These are phyloP conservation scores for Bruguiera sexangula DNA, from an alignment of 345 rosid species.

Conservation along the genomic window DNA sequence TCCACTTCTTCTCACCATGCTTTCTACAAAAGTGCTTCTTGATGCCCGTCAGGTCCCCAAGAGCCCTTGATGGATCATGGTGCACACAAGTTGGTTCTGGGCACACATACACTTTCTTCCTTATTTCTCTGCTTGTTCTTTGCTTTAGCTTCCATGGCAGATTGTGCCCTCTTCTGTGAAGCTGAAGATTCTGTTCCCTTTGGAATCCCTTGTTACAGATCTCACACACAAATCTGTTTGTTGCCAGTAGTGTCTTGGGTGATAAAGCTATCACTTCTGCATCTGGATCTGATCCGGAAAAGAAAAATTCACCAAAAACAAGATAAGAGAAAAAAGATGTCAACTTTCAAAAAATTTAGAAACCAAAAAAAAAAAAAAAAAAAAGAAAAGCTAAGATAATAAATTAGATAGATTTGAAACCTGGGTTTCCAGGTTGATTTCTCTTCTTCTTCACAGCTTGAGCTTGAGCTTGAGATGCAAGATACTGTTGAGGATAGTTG, in stretches of 20 bases:
- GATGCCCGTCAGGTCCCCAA: conserved; percentile 75
- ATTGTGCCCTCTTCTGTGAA: conserved; percentile 82
- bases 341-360: background rate
- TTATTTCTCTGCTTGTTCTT: conserved; percentile 60
- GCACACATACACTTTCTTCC: conserved; percentile 70
- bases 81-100: conserved; percentile 69
- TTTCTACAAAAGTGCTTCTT: conserved; percentile 74
- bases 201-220: conserved; percentile 89
- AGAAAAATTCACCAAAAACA: background rate
- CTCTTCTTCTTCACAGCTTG: conserved; percentile 55
- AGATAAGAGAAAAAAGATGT: background rate
- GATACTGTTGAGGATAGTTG: conserved; percentile 37
- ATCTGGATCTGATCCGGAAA: conserved; percentile 55
- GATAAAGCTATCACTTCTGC: conserved; percentile 84
- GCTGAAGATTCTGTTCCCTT: conserved; percentile 85
- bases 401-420: conserved; percentile 23
- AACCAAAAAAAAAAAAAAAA: background rate
- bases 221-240: conserved; percentile 80
- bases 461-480: conserved; percentile 29
- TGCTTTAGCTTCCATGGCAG: conserved; percentile 96
- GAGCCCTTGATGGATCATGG: conserved; percentile 69
- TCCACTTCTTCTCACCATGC: conserved; percentile 93
- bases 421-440: conserved; percentile 94
- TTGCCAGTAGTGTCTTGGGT: conserved; percentile 70
- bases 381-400: background rate